Base-by-base conservation (phyloP, 2,329 filamentous ascomycete genomes). In the Monilinia aucupariae region DNA sequence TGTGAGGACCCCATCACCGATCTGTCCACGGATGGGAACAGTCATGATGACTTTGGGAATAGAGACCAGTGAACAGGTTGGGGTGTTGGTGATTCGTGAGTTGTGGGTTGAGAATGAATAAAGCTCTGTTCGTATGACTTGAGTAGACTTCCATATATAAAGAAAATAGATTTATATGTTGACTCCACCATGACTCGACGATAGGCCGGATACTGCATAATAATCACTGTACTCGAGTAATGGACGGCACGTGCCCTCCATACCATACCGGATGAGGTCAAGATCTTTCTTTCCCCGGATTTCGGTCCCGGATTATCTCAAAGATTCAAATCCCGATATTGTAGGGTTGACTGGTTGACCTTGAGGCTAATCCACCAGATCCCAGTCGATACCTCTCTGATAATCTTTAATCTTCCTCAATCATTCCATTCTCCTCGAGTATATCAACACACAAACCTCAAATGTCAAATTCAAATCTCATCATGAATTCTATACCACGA, bases 1-100 rank as follows among this genome's bases (percentile, higher is more conserved):
- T 84, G 81, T 82, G 71, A 87, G 85, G 64, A 85, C 84, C 74
- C 87, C 84, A 59, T 87, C 84, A n/a, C 85, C 84, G 68, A 88
- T 87, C 37, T 88, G 84, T 2, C 85, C 84, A 17, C 79, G 80
- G 0, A 85, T 81, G 0, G 85, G 85, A 0, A 88, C 78, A 50
- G 84, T 85, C 85, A 87, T 88, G 0, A 85, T 78, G 0, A 87
- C 85, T 10, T 72, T 88, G 85, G 13, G 78, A 80, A 71, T 86
- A 87, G 8, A 87, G 74, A 0, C 85, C 85, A 2, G 85, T 87
- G 74, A 81, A 85, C 60, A 56, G 32, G 15, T 34, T 20, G 43
- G 43, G 13, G 20, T 30, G 7, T 56, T 25, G 47, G 41, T 37
- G 15, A 15, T 8, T 34, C n/a, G n/a, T n/a, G n/a, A n/a, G n/a